Conservation (phyloP, 108 stramenopile species). For the Skeletonema grethae region DNA sequence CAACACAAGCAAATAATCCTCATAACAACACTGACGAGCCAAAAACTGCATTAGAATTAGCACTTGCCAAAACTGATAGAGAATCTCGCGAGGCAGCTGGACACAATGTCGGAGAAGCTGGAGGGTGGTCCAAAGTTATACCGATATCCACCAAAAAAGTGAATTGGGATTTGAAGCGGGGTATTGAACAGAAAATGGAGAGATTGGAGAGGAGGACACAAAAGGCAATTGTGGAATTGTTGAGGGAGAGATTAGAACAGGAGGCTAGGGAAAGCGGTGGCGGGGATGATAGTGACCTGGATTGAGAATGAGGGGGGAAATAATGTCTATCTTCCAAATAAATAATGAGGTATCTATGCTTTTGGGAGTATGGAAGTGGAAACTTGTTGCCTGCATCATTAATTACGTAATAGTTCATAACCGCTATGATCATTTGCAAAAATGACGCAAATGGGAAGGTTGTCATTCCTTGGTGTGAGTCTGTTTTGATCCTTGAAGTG, state of each 20-base stretch:
- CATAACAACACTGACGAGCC: neutral
- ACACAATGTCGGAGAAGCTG: slow-evolving; percentile 22
- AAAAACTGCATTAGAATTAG: slow-evolving; percentile 57
- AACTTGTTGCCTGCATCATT: too few relatives aligned
- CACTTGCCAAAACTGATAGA: slow-evolving; percentile 55
- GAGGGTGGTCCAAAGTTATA: slow-evolving; percentile 28
- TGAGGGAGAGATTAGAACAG: slow-evolving; percentile 68
- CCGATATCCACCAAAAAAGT: slow-evolving; percentile 69
- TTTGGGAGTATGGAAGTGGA: too few relatives aligned
- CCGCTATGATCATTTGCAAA: too few relatives aligned
- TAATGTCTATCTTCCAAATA: too few relatives aligned
- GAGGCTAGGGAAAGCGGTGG: slow-evolving; percentile 59
- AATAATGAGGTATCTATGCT: too few relatives aligned
- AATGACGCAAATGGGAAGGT: too few relatives aligned
- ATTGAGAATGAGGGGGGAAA: slow-evolving; percentile 13
- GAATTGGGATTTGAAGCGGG: slow-evolving; percentile 89
- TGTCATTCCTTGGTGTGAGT: too few relatives aligned
- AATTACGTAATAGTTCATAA: too few relatives aligned
- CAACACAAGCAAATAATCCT: slow-evolving; percentile 6
- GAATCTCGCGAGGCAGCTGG: slow-evolving; percentile 50
- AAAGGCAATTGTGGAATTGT: slow-evolving; percentile 72
- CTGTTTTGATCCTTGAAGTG: too few relatives aligned
- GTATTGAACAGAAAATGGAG: slow-evolving; percentile 67
- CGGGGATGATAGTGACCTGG: slow-evolving; percentile 44
- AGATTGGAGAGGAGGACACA: slow-evolving; percentile 77